Evolutionary conservation across 2,329 filamentous ascomycete species (phyloP).

Genomic region (Calonectria ilicicola): DNA sequence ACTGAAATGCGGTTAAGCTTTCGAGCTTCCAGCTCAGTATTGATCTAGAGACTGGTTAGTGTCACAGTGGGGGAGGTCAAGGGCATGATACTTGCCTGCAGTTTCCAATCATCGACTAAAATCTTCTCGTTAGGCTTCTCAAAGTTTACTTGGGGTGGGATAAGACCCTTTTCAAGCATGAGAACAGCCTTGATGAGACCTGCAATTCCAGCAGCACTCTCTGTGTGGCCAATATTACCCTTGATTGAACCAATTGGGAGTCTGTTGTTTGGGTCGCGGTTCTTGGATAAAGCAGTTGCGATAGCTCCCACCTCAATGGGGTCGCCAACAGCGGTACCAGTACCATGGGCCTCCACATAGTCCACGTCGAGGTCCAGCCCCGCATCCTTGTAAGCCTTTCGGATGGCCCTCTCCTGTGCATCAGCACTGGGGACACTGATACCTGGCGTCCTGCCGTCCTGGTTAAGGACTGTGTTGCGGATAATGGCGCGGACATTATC

Average conservation of each 20-base stretch:
- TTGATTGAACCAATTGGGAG: conserved; percentile 59
- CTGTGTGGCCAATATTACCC: conserved; percentile 44
- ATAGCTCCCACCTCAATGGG: conserved; percentile 59
- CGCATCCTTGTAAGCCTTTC: conserved; percentile 47
- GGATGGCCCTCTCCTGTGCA: conserved; percentile 52
- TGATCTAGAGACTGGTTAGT: conserved; percentile 12
- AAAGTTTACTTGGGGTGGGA: conserved; percentile 46
- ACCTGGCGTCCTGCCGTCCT: conserved; percentile 56
- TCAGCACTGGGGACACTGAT: conserved; percentile 51
- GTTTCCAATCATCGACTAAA: conserved; percentile 36
- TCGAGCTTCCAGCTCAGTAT: conserved; percentile 1
- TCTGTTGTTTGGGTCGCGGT: conserved; percentile 31
- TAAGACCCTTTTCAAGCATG: conserved; percentile 46
- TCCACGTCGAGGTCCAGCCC: conserved; percentile 46
- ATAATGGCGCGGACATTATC: conserved; percentile 51
- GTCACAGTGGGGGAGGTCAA: background rate
- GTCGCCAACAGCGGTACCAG: conserved; percentile 61
- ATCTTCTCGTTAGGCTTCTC: conserved; percentile 47
- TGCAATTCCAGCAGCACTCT: conserved; percentile 44
- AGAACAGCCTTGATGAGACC: conserved; percentile 46
- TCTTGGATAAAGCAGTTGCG: conserved; percentile 47
- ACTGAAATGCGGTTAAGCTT: conserved; percentile 25
- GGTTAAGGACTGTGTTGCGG: conserved; percentile 51
- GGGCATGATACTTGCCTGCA: conserved; percentile 22
- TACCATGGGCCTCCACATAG: conserved; percentile 60